A percentile compares a stretch with the other conserved stretches of the same genome.
phyloP scores from a whole-genome alignment of 2,329 filamentous ascomycete species.

The Clonostachys chloroleuca region DNA sequence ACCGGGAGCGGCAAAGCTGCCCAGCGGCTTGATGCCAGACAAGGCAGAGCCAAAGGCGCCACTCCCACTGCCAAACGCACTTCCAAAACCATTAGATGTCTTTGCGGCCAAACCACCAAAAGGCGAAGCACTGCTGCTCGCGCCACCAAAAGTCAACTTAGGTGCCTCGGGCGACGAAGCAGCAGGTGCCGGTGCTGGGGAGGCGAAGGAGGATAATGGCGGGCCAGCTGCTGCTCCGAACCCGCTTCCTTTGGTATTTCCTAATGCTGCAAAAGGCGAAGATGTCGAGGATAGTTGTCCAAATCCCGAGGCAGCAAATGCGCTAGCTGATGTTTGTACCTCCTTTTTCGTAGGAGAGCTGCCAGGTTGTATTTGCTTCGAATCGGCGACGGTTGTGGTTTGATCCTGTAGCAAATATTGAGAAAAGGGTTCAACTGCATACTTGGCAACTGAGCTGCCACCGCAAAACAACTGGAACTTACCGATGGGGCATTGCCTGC shows the following conservation, averaged over 20 bases:
- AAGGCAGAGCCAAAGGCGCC: slow-evolving; percentile 28
- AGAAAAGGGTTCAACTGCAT: too few species aligned
- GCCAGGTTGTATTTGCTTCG: too few species aligned
- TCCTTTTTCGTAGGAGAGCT: slow-evolving; percentile 16
- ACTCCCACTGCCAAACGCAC: slow-evolving; percentile 36
- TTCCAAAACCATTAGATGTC: slow-evolving; percentile 42
- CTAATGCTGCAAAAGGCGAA: slow-evolving; percentile 61
- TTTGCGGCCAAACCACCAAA: slow-evolving; percentile 37
- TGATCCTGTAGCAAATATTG: too few species aligned
- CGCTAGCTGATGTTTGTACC: slow-evolving; percentile 45
- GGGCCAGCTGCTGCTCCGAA: slow-evolving; percentile 41
- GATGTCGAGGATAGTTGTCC: slow-evolving; percentile 59
- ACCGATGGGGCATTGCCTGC: slow-evolving; percentile 23
- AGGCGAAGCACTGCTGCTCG: slow-evolving; percentile 32
- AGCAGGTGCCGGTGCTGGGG: slow-evolving; percentile 10
- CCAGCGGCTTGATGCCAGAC: slow-evolving; percentile 40
- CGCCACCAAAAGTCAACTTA: slow-evolving; percentile 44
- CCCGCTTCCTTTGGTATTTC: slow-evolving; percentile 36
- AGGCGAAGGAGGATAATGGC: slow-evolving; percentile 24
- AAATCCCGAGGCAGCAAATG: slow-evolving; percentile 66
- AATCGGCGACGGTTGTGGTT: too few species aligned
- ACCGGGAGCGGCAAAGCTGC: slow-evolving; percentile 67
- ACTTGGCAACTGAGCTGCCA: not conserved
- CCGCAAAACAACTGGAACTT: slow-evolving; percentile 9
- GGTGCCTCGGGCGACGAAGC: slow-evolving; percentile 18